These are phyloP conservation scores for Geotrichum candidum DNA, from an alignment of 1,139 yeast genomes.

Conservation along the genomic window DNA sequence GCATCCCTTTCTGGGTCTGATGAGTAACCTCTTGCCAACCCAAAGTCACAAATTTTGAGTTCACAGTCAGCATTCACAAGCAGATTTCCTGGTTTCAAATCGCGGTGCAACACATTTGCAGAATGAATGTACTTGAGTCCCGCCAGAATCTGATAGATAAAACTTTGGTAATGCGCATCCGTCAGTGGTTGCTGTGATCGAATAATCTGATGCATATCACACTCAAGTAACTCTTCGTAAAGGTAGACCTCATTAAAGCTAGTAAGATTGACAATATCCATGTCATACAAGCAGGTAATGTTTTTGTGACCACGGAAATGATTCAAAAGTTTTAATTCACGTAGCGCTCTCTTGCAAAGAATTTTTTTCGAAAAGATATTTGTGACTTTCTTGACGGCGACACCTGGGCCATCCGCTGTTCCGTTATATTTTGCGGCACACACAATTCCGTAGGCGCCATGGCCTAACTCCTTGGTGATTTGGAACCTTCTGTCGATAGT, in stretches of 20 bases:
- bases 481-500: constrained; percentile 19
- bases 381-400: constrained; percentile 84
- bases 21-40: constrained; percentile 91
- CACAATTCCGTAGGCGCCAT: constrained; percentile 95
- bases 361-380: constrained; percentile 85
- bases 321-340: constrained; percentile 80
- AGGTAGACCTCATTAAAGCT: constrained; percentile 85
- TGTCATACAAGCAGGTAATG: constrained; percentile 86
- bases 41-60: constrained; percentile 92
- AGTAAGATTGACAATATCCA: constrained; percentile 82
- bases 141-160: constrained; percentile 84
- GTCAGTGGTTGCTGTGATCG: constrained; percentile 90
- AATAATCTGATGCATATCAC: constrained; percentile 96
- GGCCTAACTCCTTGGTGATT: constrained; percentile 51
- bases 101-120: constrained; percentile 92
- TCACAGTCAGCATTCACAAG: constrained; percentile 95
- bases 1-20: constrained; percentile 70
- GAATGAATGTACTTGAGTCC: constrained; percentile 93
- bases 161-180: constrained; percentile 90
- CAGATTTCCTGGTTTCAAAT: constrained; percentile 87
- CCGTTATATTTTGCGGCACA: constrained; percentile 83
- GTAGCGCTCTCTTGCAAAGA: constrained; percentile 78
- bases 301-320: constrained; percentile 69
- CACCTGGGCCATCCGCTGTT: constrained; percentile 48
- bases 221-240: constrained; percentile 94